Percentiles rank a stretch among this genome's conserved stretches.
phyloP scores from a whole-genome alignment of 108 stramenopile species.

The Cyclostephanos tholiformis region DNA sequence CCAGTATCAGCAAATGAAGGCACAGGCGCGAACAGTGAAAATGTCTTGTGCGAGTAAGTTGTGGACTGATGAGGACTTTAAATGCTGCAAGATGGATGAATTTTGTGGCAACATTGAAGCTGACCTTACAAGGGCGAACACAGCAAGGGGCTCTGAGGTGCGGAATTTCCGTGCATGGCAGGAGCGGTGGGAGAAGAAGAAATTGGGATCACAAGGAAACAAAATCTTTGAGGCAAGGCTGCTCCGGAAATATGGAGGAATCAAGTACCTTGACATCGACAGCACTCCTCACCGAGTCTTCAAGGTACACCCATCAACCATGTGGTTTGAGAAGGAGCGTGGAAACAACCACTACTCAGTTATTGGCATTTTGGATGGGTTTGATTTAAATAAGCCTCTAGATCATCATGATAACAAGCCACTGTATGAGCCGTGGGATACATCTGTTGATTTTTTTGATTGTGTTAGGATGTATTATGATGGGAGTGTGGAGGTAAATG shows the following conservation, averaged over 20 bases:
- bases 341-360: too few relatives aligned
- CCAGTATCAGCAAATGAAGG: too few relatives aligned
- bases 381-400: too few relatives aligned
- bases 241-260: constrained; percentile 5
- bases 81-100: constrained; percentile 5
- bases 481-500: neutral
- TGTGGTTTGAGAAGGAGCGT: too few relatives aligned
- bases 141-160: neutral
- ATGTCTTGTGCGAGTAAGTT: neutral
- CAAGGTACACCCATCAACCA: too few relatives aligned
- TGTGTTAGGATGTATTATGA: constrained; percentile 1
- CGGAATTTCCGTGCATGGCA: constrained; percentile 9
- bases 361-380: too few relatives aligned
- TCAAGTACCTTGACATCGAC: too few relatives aligned
- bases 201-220: neutral
- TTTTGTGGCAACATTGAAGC: neutral
- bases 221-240: constrained; percentile 6
- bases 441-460: constrained; percentile 7
- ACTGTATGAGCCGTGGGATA: too few relatives aligned
- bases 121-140: neutral
- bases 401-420: too few relatives aligned
- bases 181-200: constrained; percentile 16
- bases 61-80: neutral
- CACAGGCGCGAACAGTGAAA: neutral
- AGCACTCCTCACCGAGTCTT: too few relatives aligned